A percentile compares a stretch with the other conserved stretches of the same genome.
Conservation (phyloP, 1,284 basidiomycete genomes). For the Earliella scabrosa region DNA sequence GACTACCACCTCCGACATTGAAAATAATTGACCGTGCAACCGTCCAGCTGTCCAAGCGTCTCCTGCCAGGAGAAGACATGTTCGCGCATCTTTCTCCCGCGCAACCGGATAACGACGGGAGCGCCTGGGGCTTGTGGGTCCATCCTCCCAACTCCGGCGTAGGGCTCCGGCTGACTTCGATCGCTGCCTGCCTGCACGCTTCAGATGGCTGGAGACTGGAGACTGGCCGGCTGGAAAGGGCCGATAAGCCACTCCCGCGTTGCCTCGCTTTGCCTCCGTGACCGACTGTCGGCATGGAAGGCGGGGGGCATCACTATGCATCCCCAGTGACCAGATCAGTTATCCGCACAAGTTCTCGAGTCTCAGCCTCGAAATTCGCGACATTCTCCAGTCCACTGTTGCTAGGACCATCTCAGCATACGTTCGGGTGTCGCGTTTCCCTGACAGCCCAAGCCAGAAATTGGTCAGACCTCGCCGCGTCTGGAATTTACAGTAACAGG, state of each 20-base stretch:
- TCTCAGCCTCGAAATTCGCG: too few relatives aligned
- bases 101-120: slow-evolving; percentile 15
- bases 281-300: neutral
- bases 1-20: too few relatives aligned
- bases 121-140: slow-evolving; percentile 9
- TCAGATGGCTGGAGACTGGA: neutral
- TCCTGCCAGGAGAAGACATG: neutral
- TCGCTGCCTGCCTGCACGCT: too few relatives aligned
- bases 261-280: neutral
- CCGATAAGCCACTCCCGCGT: neutral
- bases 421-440: too few relatives aligned
- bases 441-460: too few relatives aligned
- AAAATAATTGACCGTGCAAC: too few relatives aligned
- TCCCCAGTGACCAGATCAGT: too few relatives aligned
- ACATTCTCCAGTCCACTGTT: too few relatives aligned
- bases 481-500: too few relatives aligned
- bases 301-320: neutral
- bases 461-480: too few relatives aligned
- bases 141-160: neutral
- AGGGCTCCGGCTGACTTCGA: neutral
- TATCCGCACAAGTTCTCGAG: too few relatives aligned
- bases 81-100: slow-evolving; percentile 13
- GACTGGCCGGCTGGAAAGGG: neutral
- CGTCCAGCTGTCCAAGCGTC: neutral
- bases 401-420: too few relatives aligned